Percentiles rank a stretch among this genome's conserved stretches.
Evolutionary conservation across 2,329 filamentous ascomycete species (phyloP).

Genomic region (Fusarium sp.): DNA sequence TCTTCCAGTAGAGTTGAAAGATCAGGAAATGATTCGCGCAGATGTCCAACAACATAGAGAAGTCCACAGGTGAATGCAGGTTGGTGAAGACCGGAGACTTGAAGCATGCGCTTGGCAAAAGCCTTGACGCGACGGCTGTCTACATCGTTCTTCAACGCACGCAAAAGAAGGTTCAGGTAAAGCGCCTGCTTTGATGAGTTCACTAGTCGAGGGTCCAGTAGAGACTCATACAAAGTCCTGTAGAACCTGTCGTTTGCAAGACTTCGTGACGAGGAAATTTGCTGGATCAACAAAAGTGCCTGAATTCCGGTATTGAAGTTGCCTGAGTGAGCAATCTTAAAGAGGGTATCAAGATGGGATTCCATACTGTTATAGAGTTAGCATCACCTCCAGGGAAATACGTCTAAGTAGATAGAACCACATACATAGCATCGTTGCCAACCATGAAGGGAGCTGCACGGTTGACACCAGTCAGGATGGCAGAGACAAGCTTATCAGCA

Average conservation of each 20-base stretch:
- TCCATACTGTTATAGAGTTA: constrained; percentile 69
- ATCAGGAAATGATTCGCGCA: constrained; percentile 82
- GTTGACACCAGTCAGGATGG: constrained; percentile 93
- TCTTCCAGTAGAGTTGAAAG: constrained; percentile 82
- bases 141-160: constrained; percentile 88
- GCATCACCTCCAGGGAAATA: not conserved
- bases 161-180: constrained; percentile 92
- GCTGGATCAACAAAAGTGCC: constrained; percentile 93
- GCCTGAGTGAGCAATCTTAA: constrained; percentile 94
- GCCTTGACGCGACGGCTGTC: constrained; percentile 93
- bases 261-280: constrained; percentile 84
- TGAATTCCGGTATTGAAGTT: constrained; percentile 99
- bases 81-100: constrained; percentile 88
- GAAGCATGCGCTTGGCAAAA: constrained; percentile 92
- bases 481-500: constrained; percentile 91
- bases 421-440: constrained; percentile 78
- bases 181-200: constrained; percentile 94
- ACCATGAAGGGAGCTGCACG: constrained; percentile 93
- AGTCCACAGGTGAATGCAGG: constrained; percentile 92
- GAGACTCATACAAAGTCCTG: constrained; percentile 92
- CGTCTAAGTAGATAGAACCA: not conserved
- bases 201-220: constrained; percentile 88
- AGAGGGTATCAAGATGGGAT: constrained; percentile 91
- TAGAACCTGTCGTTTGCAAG: constrained; percentile 92
- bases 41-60: constrained; percentile 87